These are phyloP conservation scores for Bothriochloa decipiens DNA, from an alignment of 176 grass and related monocot genomes.

Conservation along the genomic window DNA sequence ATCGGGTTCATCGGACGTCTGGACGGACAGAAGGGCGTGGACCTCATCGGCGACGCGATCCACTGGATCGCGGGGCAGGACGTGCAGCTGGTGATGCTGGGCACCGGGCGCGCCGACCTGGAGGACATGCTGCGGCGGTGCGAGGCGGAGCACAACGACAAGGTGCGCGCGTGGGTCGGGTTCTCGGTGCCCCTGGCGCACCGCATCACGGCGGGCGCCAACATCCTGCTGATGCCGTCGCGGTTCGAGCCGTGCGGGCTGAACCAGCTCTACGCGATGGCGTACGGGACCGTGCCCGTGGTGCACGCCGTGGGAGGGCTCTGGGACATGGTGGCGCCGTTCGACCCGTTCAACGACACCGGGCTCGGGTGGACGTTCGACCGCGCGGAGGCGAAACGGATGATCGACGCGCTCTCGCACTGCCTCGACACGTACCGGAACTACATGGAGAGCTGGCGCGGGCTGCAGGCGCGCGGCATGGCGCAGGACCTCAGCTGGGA, in stretches of 20 bases:
- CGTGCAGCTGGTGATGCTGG: constrained; percentile 83
- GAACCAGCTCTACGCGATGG: constrained; percentile 95
- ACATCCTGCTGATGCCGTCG: constrained; percentile 84
- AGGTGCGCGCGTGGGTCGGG: constrained; percentile 76
- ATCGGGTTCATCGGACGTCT: constrained; percentile 85
- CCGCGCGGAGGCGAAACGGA: too few species aligned
- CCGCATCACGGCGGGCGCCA: constrained; percentile 72
- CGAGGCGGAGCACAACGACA: constrained; percentile 60
- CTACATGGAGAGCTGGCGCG: too few species aligned
- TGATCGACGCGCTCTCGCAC: too few species aligned
- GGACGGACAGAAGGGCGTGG: constrained; percentile 87
- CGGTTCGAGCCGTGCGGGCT: constrained; percentile 94
- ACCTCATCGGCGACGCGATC: constrained; percentile 87
- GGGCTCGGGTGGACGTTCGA: constrained; percentile 71
- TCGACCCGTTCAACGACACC: constrained; percentile 60
- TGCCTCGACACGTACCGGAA: too few species aligned
- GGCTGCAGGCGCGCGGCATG: too few species aligned
- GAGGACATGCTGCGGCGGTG: constrained; percentile 68
- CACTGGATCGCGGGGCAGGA: constrained; percentile 84
- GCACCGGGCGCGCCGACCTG: constrained; percentile 70
- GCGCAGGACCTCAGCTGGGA: too few species aligned
- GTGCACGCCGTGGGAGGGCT: constrained; percentile 92
- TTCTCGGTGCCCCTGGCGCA: constrained; percentile 90
- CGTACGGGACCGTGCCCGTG: constrained; percentile 85
- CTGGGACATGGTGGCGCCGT: constrained; percentile 77